A percentile compares a stretch with the other conserved stretches of the same genome.
These are phyloP conservation scores for Metschnikowia gelsemii DNA, from an alignment of 805 yeast genomes.

Conservation along the genomic window DNA sequence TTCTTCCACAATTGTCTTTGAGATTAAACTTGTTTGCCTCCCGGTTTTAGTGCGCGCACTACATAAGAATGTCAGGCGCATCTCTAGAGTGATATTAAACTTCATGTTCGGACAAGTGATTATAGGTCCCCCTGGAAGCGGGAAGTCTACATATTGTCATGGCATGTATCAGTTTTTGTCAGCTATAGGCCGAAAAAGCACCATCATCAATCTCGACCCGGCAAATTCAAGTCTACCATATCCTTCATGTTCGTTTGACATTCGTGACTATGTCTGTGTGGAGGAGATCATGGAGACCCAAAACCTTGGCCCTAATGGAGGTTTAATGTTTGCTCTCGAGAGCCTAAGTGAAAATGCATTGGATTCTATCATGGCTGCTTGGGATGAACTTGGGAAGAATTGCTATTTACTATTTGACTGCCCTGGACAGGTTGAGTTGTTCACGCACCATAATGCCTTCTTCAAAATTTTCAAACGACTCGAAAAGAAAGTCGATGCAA, in stretches of 20 bases:
- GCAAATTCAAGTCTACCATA: constrained; percentile 75
- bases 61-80: constrained; percentile 2
- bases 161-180: constrained; percentile 91
- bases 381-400: constrained; percentile 27
- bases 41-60: constrained; percentile 15
- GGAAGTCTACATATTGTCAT: constrained; percentile 91
- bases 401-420: constrained; percentile 81
- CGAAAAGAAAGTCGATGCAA: constrained; percentile 54
- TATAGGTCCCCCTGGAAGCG: constrained; percentile 98
- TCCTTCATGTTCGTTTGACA: constrained; percentile 67
- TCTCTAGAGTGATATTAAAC: background rate
- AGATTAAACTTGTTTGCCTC: constrained; percentile 7
- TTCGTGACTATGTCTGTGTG: constrained; percentile 69
- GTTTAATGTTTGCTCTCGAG: constrained; percentile 85
- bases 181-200: constrained; percentile 87
- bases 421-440: constrained; percentile 95
- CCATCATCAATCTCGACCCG: constrained; percentile 89
- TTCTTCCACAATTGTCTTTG: background rate
- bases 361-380: constrained; percentile 50
- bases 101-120: constrained; percentile 80
- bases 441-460: constrained; percentile 83
- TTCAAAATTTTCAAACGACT: constrained; percentile 63
- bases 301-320: constrained; percentile 85
- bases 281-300: constrained; percentile 78
- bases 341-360: constrained; percentile 42